Conservation (phyloP, 2,329 filamentous ascomycete genomes). For the Colletotrichum sp. region DNA sequence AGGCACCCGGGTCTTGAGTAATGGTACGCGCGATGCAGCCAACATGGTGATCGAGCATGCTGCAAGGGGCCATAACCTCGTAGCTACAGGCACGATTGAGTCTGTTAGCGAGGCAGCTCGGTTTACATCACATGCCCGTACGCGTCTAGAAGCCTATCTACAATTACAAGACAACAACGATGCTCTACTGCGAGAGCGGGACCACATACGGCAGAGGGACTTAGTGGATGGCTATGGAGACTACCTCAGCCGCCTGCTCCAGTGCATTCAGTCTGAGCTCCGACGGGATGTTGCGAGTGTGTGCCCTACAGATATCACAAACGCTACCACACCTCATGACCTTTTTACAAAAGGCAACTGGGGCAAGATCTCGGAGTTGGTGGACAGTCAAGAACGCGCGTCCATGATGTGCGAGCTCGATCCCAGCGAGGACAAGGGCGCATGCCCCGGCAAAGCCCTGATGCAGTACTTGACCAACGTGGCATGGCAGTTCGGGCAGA, state of each 20-base stretch:
- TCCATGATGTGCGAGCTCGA: too few species aligned
- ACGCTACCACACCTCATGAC: too few species aligned
- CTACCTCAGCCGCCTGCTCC: too few species aligned
- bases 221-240: neutral
- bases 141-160: neutral
- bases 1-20: neutral
- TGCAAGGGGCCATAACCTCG: accelerated
- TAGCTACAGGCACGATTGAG: neutral
- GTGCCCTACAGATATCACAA: too few species aligned
- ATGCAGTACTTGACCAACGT: neutral
- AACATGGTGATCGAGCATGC: too few species aligned
- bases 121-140: neutral
- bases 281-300: too few species aligned
- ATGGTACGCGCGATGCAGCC: accelerated
- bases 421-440: too few species aligned
- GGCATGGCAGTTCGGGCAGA: neutral
- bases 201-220: neutral
- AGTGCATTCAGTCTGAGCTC: too few species aligned
- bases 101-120: neutral
- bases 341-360: too few species aligned
- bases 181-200: neutral
- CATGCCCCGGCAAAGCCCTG: too few species aligned
- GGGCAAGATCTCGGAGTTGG: too few species aligned
- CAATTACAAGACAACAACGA: neutral
- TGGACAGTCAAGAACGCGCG: too few species aligned